These are phyloP conservation scores for Phytopythium oedochilum DNA, from an alignment of 352 stramenopile species.

Conservation along the genomic window DNA sequence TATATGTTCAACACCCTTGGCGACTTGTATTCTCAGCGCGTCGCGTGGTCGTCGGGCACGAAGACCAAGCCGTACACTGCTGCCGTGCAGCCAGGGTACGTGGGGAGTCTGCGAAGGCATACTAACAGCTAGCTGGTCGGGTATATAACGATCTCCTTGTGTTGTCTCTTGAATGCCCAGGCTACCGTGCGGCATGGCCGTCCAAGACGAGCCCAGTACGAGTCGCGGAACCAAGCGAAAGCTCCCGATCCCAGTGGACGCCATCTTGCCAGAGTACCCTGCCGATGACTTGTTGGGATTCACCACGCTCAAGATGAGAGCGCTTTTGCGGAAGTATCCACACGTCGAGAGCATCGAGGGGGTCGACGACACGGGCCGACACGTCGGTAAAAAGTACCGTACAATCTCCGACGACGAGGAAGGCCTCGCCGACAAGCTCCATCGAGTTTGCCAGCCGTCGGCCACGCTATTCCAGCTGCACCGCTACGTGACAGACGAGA, in stretches of 20 bases:
- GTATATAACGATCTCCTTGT: neutral
- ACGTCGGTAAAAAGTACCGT: neutral
- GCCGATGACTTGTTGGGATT: constrained; percentile 43
- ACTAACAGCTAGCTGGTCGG: too few relatives aligned
- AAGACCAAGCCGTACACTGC: constrained; percentile 31
- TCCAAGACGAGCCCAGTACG: constrained; percentile 13
- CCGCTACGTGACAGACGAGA: constrained; percentile 41
- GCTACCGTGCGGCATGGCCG: constrained; percentile 45
- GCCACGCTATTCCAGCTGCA: constrained; percentile 59
- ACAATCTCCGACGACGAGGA: constrained; percentile 23
- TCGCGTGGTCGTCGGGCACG: constrained; percentile 25
- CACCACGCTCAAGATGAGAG: constrained; percentile 30
- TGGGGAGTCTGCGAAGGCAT: too few relatives aligned
- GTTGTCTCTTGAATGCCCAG: constrained; percentile 21
- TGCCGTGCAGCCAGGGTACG: constrained; percentile 57
- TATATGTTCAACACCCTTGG: constrained; percentile 69
- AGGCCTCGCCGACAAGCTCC: constrained; percentile 25
- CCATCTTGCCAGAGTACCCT: constrained; percentile 53
- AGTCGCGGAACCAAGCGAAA: constrained; percentile 8
- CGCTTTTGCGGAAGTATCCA: constrained; percentile 44
- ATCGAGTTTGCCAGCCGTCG: constrained; percentile 37
- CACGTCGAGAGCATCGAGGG: constrained; percentile 19
- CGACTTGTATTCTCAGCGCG: constrained; percentile 56
- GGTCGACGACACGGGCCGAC: neutral
- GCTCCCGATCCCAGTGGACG: constrained; percentile 48